A percentile compares a stretch with the other conserved stretches of the same genome.
These are phyloP conservation scores for Pichia thaimueangensis DNA, from an alignment of 805 yeast genomes.

Conservation along the genomic window DNA sequence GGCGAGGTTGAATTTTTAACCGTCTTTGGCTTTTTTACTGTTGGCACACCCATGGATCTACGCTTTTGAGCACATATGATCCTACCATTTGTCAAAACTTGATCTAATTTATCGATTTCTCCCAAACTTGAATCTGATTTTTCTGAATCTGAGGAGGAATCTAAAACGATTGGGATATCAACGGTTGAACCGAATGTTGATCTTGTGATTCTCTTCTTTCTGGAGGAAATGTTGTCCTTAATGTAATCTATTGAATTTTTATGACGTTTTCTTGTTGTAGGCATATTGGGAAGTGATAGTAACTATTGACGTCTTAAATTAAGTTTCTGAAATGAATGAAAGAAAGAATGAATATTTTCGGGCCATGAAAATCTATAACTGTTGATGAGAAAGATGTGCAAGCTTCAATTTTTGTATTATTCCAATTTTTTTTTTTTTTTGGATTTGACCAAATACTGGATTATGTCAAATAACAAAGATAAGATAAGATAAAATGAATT, in stretches of 20 bases:
- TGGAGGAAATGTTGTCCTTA: background rate
- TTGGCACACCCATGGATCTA: background rate
- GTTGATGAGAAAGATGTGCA: too few relatives aligned
- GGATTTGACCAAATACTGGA: too few relatives aligned
- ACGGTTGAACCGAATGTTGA: slow-evolving; percentile 1
- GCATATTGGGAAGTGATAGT: too few relatives aligned
- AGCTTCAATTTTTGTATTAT: too few relatives aligned
- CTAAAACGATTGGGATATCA: slow-evolving; percentile 8
- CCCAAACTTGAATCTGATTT: background rate
- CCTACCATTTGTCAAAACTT: background rate
- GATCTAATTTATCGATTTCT: background rate
- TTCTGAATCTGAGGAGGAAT: background rate
- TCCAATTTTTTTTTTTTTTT: too few relatives aligned
- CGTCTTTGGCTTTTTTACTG: background rate
- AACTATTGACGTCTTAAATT: too few relatives aligned
- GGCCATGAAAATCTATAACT: too few relatives aligned
- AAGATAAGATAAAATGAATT: too few relatives aligned
- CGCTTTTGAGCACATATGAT: background rate
- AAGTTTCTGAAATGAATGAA: too few relatives aligned
- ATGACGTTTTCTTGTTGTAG: background rate
- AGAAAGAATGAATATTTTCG: too few relatives aligned
- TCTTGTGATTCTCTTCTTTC: slow-evolving; percentile 5
- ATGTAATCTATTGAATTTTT: background rate
- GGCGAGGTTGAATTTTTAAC: too few relatives aligned
- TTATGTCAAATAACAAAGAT: too few relatives aligned